Base-by-base conservation (phyloP, 768 basidiomycete species). In the Epithele typhae region DNA sequence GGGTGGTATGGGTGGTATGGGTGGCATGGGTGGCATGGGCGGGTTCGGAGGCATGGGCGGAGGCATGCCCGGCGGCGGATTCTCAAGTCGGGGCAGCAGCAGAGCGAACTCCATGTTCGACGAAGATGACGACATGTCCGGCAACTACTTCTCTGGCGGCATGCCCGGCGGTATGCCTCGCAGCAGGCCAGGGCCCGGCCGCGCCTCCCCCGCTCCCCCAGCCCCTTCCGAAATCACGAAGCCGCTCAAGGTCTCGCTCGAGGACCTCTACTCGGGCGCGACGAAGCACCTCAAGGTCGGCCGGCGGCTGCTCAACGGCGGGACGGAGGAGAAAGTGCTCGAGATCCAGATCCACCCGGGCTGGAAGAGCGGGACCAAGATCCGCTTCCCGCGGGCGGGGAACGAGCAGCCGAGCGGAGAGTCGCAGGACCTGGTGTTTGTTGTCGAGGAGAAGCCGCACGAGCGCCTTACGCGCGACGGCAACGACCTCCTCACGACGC, bases 301-400 rank as follows among this genome's bases (percentile, higher is more conserved):
- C 6, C 81, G 93, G 43, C 77, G 78, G 54, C 67, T 85, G 37
- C 65, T 83, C n/a, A 72, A 77, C 43, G 91, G 94, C 1, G 67
- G 72, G 15, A 82, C 81, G 15, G 91, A 96, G 65, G 90, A 93
- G 53, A 91, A 89, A 64, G 79, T 90, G 5, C 79, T 92, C 43
- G 90, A 92, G 58, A 83, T 92, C 58, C 71, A 76, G 25, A 75
- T 91, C 19, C 76, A 77, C 53, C 91, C 94, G 0, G 95, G 95
- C 1, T 98, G 93, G 93, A 97, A 97, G 75, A 80, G 81, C 51
- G 95, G 95, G 0, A 97, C 95, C 15, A 96, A 95, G 69, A 78
- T 98, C 49, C 82, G 90, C 34, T 97, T 94, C 67, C 80, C 88
- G 0, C 78, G 79, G 18, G 85, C 90, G 9, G 92, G 92, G 3